These are phyloP conservation scores for Articulospora tetracladia DNA, from an alignment of 495 filamentous ascomycete genomes.

Conservation along the genomic window DNA sequence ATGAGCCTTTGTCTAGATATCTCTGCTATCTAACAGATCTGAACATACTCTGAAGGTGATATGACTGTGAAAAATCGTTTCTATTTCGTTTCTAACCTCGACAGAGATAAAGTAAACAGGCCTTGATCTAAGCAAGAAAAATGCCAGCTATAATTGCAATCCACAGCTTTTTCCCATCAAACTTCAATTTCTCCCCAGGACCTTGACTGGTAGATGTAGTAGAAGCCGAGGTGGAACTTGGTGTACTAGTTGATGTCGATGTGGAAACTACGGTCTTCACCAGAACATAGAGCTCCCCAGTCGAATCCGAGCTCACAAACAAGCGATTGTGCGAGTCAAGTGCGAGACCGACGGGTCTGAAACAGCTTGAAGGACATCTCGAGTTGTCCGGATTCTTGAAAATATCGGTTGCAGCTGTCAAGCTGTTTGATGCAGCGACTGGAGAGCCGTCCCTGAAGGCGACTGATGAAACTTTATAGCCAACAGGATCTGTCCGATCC, in stretches of 20 bases:
- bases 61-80: too few relatives aligned
- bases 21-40: too few relatives aligned
- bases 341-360: conserved; percentile 51
- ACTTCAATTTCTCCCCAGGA: background rate
- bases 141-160: too few relatives aligned
- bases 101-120: too few relatives aligned
- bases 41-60: too few relatives aligned
- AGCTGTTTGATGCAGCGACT: conserved; percentile 33
- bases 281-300: conserved; percentile 57
- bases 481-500: conserved; percentile 49
- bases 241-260: background rate
- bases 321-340: conserved; percentile 43
- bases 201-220: background rate
- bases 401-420: conserved; percentile 40
- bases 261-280: background rate
- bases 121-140: too few relatives aligned
- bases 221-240: background rate
- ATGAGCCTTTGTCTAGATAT: too few relatives aligned
- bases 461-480: conserved; percentile 51
- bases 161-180: too few relatives aligned
- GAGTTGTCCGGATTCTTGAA: conserved; percentile 42
- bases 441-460: conserved; percentile 36
- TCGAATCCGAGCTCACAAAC: conserved; percentile 53
- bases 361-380: conserved; percentile 44
- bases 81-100: too few relatives aligned